A percentile compares a stretch with the other conserved stretches of the same genome.
Conservation (phyloP, 2,329 filamentous ascomycete genomes). For the Metarhizium album region DNA sequence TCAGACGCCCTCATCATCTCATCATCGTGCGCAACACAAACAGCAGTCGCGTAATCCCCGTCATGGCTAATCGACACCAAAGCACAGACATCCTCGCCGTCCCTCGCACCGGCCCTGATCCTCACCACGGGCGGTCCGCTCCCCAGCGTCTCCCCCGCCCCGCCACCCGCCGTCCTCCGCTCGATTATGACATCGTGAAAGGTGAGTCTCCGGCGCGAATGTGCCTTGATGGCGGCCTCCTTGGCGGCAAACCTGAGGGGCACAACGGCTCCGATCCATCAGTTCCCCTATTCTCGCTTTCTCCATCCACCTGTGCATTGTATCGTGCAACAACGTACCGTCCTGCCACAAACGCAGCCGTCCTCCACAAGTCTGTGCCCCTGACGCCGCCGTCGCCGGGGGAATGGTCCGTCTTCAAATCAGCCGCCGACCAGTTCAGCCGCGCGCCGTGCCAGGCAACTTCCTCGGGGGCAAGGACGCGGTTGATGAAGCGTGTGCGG, state of each 20-base stretch:
- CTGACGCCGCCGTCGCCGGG: background rate
- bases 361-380: conserved; percentile 19
- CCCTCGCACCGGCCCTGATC: conserved; percentile 21
- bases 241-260: conserved; percentile 55
- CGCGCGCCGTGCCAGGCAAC: conserved; percentile 13
- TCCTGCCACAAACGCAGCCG: conserved; percentile 25
- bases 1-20: too few species aligned
- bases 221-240: conserved; percentile 65
- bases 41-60: conserved; percentile 65
- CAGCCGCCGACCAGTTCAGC: background rate
- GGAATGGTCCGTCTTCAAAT: background rate
- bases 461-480: conserved; percentile 33
- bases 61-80: conserved; percentile 81
- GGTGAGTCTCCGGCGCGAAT: conserved; percentile 44
- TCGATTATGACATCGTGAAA: conserved; percentile 51
- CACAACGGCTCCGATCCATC: too few species aligned
- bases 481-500: conserved; percentile 34
- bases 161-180: conserved; percentile 7
- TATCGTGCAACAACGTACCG: conserved; percentile 19
- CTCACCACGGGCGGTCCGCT: conserved; percentile 35
- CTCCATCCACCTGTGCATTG: too few species aligned
- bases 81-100: conserved; percentile 40
- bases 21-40: conserved; percentile 42
- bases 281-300: too few species aligned
- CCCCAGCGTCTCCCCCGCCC: conserved; percentile 16